Conservation (phyloP, 2,329 filamentous ascomycete species). For the Penicillium sp. region DNA sequence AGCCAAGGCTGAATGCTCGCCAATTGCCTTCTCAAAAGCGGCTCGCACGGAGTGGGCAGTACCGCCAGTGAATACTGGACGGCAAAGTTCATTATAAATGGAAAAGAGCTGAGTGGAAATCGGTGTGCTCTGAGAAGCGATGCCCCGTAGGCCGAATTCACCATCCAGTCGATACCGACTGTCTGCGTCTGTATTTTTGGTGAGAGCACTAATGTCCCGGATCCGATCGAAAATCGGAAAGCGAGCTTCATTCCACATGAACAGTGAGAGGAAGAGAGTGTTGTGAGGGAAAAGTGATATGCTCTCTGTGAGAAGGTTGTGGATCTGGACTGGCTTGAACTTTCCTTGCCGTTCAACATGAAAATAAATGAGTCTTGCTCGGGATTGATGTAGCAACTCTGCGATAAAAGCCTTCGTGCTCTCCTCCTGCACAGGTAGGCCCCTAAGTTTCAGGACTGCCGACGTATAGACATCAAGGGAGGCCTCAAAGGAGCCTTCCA, state of each 20-base stretch:
- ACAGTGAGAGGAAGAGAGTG: conserved; percentile 69
- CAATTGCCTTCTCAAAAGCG: conserved; percentile 55
- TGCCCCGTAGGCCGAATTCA: not conserved
- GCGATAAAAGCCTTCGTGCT: conserved; percentile 34
- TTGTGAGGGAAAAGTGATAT: conserved; percentile 70
- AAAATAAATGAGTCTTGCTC: conserved; percentile 63
- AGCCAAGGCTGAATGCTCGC: conserved; percentile 19
- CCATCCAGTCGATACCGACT: conserved; percentile 21
- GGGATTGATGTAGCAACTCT: conserved; percentile 68
- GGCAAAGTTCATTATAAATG: conserved; percentile 55
- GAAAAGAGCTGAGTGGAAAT: conserved; percentile 55
- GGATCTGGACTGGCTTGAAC: conserved; percentile 66
- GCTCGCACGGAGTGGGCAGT: conserved; percentile 55
- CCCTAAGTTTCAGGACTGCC: conserved; percentile 43
- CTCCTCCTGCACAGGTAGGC: conserved; percentile 42
- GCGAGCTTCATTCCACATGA: conserved; percentile 70
- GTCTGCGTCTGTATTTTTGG: conserved; percentile 21
- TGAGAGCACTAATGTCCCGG: conserved; percentile 56
- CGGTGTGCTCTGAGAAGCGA: conserved; percentile 21
- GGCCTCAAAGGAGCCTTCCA: conserved; percentile 33
- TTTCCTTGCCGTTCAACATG: conserved; percentile 63
- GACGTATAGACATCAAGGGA: conserved; percentile 43
- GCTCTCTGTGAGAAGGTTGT: conserved; percentile 60
- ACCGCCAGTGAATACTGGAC: conserved; percentile 42
- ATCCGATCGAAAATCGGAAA: conserved; percentile 75